A percentile compares a stretch with the other conserved stretches of the same genome.
These are phyloP conservation scores for Hypoxylon sp. DNA, from an alignment of 2,329 filamentous ascomycete genomes.

Conservation along the genomic window DNA sequence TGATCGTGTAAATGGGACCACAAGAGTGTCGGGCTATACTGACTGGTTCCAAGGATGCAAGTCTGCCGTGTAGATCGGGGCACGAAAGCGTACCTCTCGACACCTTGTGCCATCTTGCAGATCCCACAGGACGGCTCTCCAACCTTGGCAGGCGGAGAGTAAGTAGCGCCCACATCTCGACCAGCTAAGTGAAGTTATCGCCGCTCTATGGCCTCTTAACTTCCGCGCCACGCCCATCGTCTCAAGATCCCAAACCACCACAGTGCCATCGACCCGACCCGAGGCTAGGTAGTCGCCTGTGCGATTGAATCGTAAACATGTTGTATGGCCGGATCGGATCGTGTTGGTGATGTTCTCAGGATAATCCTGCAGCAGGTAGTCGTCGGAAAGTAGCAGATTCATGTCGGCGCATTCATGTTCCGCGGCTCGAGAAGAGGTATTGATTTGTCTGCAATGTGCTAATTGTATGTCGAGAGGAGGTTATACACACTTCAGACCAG, in stretches of 20 bases:
- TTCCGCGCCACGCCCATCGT: conserved; percentile 97
- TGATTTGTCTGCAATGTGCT: neutral
- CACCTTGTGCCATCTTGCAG: conserved; percentile 77
- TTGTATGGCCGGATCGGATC: conserved; percentile 79
- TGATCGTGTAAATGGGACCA: neutral
- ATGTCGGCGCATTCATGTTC: conserved; percentile 57
- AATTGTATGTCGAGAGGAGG: neutral
- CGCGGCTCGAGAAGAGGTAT: neutral
- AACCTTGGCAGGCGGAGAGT: conserved; percentile 93
- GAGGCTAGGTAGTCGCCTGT: conserved; percentile 95
- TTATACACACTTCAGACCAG: conserved; percentile 2
- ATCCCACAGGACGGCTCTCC: conserved; percentile 97
- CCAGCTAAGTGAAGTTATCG: conserved; percentile 96
- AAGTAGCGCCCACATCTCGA: conserved; percentile 92
- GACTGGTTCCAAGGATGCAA: conserved; percentile 92
- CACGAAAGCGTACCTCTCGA: conserved; percentile 90
- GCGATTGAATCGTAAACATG: conserved; percentile 87
- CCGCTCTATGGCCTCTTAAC: conserved; percentile 90
- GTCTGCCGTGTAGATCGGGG: conserved; percentile 95
- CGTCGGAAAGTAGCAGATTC: conserved; percentile 74
- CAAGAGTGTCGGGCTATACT: conserved; percentile 48
- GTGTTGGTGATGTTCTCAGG: conserved; percentile 91
- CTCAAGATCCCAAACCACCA: conserved; percentile 97
- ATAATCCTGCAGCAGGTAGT: conserved; percentile 82
- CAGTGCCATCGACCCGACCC: conserved; percentile 92